Evolutionary conservation across 371 early-diverging fungal species (phyloP), one percentile per base, ranked within the genome.

Genomic region (Apophysomyces sp.): DNA sequence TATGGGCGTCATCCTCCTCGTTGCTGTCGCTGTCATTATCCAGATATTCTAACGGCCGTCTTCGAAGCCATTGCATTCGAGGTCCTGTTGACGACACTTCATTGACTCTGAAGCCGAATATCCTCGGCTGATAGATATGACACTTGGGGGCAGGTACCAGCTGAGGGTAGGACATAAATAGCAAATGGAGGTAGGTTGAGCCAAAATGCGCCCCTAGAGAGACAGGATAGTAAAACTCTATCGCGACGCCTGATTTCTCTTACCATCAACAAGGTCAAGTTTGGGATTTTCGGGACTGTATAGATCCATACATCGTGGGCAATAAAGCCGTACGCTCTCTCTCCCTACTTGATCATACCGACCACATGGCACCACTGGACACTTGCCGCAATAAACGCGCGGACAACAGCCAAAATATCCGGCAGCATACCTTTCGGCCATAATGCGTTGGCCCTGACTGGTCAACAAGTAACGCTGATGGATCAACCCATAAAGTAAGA

Each of bases 161-260:
- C 54, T 94, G 87, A 31, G 94, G 90, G 71, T 90, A 93, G 13
- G 86, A 86, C 63, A 94, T 81, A 72, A 97, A 90, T 52, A 98
- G 79, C 63, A 98, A 81, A 71, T 95, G 92, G n/a, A 94, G 89
- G 75, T 98, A 96, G 7, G 97, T 92, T 5, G 92, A 90, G 29
- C 98, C 98, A 82, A 98, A 99, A 72, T 92, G 94, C 40, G 97
- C 95, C 57, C 98, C 86, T 89, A 71, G 18, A 41, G 4, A 44
- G 8, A 5, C n/a, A 44, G 16, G 8, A 44, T 18, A 21, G 49
- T 1, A 41, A 2, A 21, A 21, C 8, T 37, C 11, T 37, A n/a
- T 5, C 11, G 2, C 15, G n/a, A 5, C 11, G 37, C 5, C 11
- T 37, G n/a, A n/a, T n/a, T n/a, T 44, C 9, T 27, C 60, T 59